These are phyloP conservation scores for Quercus robur DNA, from an alignment of 306 rosid genomes.

Conservation along the genomic window DNA sequence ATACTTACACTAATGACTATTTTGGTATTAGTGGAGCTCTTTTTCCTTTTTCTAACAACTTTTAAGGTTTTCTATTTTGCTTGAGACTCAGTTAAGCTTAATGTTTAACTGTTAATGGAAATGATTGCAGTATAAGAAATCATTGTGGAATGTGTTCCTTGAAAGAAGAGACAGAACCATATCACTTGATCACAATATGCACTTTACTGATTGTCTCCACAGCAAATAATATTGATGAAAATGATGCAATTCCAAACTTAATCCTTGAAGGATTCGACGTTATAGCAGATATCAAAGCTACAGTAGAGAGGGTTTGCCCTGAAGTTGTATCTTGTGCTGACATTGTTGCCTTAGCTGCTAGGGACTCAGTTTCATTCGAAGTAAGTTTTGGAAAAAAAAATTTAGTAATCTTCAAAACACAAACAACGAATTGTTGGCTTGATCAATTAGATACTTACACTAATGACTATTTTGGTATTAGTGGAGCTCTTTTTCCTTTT, in stretches of 20 bases:
- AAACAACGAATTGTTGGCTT: no score
- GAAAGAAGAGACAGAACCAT: slow-evolving; percentile 49
- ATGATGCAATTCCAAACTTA: slow-evolving; percentile 29
- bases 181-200: neutral
- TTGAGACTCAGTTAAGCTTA: no score
- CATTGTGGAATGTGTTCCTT: slow-evolving; percentile 22
- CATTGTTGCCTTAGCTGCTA: slow-evolving; percentile 32
- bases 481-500: no score
- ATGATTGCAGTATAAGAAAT: slow-evolving; percentile 12
- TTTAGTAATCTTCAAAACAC: no score
- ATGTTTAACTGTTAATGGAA: neutral
- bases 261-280: slow-evolving; percentile 27
- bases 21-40: no score
- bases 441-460: no score
- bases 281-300: slow-evolving; percentile 34
- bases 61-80: no score
- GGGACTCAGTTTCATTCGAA: slow-evolving; percentile 35
- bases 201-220: neutral
- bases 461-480: no score
- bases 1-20: no score
- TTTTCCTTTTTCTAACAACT: no score
- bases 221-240: slow-evolving; percentile 17
- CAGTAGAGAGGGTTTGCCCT: slow-evolving; percentile 23
- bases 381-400: slow-evolving; percentile 2
- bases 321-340: slow-evolving; percentile 39